phyloP scores from a whole-genome alignment of 2,329 filamentous ascomycete species.

The Trichoderma harzianum region DNA sequence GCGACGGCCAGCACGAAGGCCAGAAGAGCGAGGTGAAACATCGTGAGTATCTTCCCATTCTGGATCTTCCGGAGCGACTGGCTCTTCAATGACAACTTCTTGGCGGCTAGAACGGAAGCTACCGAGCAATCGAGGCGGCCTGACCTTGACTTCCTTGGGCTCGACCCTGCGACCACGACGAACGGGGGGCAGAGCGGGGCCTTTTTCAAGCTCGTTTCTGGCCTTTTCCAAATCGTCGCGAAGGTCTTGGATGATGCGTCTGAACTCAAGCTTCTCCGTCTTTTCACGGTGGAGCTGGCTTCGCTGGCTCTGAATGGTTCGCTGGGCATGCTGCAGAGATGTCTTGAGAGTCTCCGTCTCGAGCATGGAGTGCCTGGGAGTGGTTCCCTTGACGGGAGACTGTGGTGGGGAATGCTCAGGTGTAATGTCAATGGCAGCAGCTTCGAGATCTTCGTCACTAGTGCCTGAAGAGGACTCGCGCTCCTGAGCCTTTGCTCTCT shows the following conservation, averaged over 20 bases:
- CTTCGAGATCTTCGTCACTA: slow-evolving; percentile 62
- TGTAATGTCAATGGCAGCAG: slow-evolving; percentile 65
- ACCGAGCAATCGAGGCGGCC: slow-evolving; percentile 73
- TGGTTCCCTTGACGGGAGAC: slow-evolving; percentile 82
- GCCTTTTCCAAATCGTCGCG: slow-evolving; percentile 83
- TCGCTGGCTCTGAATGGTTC: slow-evolving; percentile 94
- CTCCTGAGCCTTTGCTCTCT: slow-evolving; percentile 64
- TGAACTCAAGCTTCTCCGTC: slow-evolving; percentile 95
- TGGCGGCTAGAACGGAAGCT: slow-evolving; percentile 69
- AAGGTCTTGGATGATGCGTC: slow-evolving; percentile 90
- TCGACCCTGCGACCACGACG: slow-evolving; percentile 63
- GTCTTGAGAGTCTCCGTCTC: slow-evolving; percentile 95
- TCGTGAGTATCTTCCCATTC: slow-evolving; percentile 81
- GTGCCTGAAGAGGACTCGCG: slow-evolving; percentile 56
- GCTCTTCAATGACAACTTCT: slow-evolving; percentile 69
- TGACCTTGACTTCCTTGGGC: slow-evolving; percentile 76
- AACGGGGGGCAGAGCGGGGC: slow-evolving; percentile 40
- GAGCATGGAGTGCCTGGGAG: slow-evolving; percentile 84
- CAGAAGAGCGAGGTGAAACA: slow-evolving; percentile 26
- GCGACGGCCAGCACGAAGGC: not conserved
- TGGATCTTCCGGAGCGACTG: slow-evolving; percentile 66
- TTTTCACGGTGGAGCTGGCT: slow-evolving; percentile 96
- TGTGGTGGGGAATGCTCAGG: slow-evolving; percentile 88
- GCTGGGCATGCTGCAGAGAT: slow-evolving; percentile 88
- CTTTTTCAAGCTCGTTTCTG: slow-evolving; percentile 47